Base-by-base conservation (phyloP, 2,329 filamentous ascomycete genomes). In the Fusarium cicatricum region DNA sequence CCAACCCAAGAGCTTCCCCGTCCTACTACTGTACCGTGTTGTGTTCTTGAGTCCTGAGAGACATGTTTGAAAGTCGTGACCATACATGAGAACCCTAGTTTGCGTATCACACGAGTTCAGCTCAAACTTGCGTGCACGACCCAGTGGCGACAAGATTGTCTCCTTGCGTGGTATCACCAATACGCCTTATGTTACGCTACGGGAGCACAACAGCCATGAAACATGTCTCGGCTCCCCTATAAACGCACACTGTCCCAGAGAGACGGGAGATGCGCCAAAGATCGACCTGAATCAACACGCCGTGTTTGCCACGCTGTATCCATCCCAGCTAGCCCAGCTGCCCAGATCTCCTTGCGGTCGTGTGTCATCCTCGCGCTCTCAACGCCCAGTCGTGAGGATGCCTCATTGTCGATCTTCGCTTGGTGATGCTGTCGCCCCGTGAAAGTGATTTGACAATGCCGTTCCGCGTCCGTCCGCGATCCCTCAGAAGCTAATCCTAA, bases 61-160 rank as follows among this genome's bases (percentile, higher is more conserved):
- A 26, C 16, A 43, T 40, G 19, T 7, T 12, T 26, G n/a, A 36
- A 26, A 37, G 19, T 19, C 28, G 10, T 8, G 23, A 21, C 34
- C 29, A 16, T 36, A 41, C 39, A 51, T 55, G 38, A 44, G 38
- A 38, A 29, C 38, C 53, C 36, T 26, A 10, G 21, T n/a, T 33
- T 12, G n/a, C 17, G 53, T 65, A 32, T 16, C 44, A 64, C 61
- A 31, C 33, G 34, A 49, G 19, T 45, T 58, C 62, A 66, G 54
- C 63, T 65, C 43, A 36, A 53, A 26, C 43, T 37, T 26, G 46
- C 16, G 19, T 45, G 52, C 47, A 31, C 44, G 51, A 54, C 39
- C 37, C 28, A 15, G 36, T 41, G 29, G 41, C 31, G 28, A 36
- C 36, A 28, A 45, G 54, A 26, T 28, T 31, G 46, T 34, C 34